These are phyloP conservation scores for Fusarium burgessii DNA, from an alignment of 2,329 filamentous ascomycete species.

Conservation along the genomic window DNA sequence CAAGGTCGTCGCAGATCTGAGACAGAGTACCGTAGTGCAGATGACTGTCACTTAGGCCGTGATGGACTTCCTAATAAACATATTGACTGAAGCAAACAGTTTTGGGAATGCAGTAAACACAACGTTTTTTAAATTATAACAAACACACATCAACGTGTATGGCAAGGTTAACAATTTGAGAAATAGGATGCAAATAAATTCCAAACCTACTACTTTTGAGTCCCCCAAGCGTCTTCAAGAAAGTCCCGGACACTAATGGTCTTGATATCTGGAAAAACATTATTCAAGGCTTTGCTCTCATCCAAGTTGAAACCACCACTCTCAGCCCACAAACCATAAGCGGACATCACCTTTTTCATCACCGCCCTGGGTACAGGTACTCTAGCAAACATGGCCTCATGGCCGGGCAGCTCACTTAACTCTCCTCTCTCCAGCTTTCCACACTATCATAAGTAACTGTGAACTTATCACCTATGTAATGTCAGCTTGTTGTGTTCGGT, in stretches of 20 bases:
- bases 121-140: not conserved
- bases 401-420: constrained; percentile 10
- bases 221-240: not conserved
- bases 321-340: not conserved
- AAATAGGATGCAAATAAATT: not conserved
- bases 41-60: too few relatives aligned
- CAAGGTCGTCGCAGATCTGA: not conserved
- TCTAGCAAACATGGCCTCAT: not conserved
- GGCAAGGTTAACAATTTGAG: fast-evolving
- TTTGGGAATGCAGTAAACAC: not conserved
- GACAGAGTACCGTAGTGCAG: not conserved
- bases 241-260: not conserved
- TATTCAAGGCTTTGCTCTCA: not conserved
- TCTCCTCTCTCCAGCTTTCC: constrained; percentile 5
- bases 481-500: fast-evolving
- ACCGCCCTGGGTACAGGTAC: constrained; percentile 1
- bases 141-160: not conserved
- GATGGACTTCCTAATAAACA: too few relatives aligned
- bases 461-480: not conserved
- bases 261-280: constrained; percentile 2
- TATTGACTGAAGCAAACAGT: too few relatives aligned
- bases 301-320: not conserved
- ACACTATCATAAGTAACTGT: not conserved
- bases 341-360: not conserved
- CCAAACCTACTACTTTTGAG: not conserved